phyloP scores from a whole-genome alignment of 208 protist species.

The Trypanosoma vivax region DNA sequence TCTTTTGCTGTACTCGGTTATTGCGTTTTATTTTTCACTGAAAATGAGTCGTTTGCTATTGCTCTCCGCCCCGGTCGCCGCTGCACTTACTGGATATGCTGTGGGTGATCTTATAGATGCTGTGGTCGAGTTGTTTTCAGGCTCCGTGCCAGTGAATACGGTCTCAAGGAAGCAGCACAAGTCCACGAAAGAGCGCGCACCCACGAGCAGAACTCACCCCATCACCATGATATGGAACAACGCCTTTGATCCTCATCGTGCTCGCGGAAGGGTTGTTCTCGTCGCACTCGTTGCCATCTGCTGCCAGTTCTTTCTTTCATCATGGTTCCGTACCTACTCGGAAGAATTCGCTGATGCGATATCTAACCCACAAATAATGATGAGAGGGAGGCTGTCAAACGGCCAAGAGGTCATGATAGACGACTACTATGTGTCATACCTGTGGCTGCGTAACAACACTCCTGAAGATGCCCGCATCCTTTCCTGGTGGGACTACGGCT shows the following conservation, averaged over 20 bases:
- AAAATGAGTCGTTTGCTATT: slow-evolving; percentile 70
- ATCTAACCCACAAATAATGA: slow-evolving; percentile 29
- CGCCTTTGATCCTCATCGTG: not conserved
- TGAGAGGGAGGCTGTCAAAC: slow-evolving; percentile 5
- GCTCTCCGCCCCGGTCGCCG: slow-evolving; percentile 30
- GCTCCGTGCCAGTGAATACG: not conserved
- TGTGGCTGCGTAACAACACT: slow-evolving; percentile 95
- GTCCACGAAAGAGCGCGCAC: not conserved
- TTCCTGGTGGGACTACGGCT: slow-evolving; percentile 99
- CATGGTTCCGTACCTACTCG: not conserved
- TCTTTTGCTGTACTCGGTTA: slow-evolving; percentile 33
- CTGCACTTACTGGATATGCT: slow-evolving; percentile 23
- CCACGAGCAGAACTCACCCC: not conserved
- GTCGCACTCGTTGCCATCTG: not conserved
- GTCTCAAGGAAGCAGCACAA: not conserved
- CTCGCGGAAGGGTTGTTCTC: not conserved
- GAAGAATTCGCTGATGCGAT: not conserved
- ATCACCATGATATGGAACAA: not conserved
- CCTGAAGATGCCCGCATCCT: slow-evolving; percentile 89
- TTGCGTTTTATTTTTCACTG: slow-evolving; percentile 45
- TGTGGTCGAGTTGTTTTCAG: not conserved
- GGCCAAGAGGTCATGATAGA: slow-evolving; percentile 79
- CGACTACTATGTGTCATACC: slow-evolving; percentile 96
- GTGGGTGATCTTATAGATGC: slow-evolving; percentile 18
- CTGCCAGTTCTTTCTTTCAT: slow-evolving; percentile 1